phyloP scores from a whole-genome alignment of 192 early-diverging fungal genomes.

The Mycoemilia scoparia region DNA sequence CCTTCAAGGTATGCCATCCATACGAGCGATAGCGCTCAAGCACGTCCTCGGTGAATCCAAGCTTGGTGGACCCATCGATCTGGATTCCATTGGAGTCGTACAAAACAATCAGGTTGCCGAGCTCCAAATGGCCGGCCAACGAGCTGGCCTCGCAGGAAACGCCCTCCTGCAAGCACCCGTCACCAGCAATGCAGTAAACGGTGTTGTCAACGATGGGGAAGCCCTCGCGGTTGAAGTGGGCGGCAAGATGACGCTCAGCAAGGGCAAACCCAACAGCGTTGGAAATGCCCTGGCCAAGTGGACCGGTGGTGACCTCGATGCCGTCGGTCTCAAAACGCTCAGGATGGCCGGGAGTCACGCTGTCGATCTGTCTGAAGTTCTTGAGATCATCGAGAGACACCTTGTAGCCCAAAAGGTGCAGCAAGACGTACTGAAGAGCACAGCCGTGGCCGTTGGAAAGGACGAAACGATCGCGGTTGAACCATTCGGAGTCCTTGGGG shows the following conservation, averaged over 20 bases:
- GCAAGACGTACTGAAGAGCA: conserved; percentile 73
- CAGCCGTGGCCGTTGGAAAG: conserved; percentile 97
- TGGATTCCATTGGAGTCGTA: conserved; percentile 96
- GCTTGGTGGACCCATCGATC: conserved; percentile 72
- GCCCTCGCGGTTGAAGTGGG: conserved; percentile 79
- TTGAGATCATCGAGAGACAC: conserved; percentile 80
- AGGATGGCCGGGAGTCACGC: conserved; percentile 90
- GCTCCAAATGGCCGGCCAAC: conserved; percentile 77
- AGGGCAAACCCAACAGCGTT: conserved; percentile 87
- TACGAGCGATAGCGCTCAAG: conserved; percentile 74
- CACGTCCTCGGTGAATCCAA: conserved; percentile 88
- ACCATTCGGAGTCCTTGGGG: conserved; percentile 79
- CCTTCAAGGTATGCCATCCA: conserved; percentile 72
- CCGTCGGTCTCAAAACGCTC: conserved; percentile 74
- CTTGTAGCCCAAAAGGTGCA: conserved; percentile 80
- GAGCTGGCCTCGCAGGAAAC: conserved; percentile 79
- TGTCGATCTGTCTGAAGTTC: conserved; percentile 64
- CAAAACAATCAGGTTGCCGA: conserved; percentile 84
- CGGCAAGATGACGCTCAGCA: conserved; percentile 71
- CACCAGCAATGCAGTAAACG: conserved; percentile 70
- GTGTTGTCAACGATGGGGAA: conserved; percentile 75
- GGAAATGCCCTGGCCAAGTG: conserved; percentile 82
- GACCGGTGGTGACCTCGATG: conserved; percentile 94
- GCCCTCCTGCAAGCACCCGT: conserved; percentile 98
- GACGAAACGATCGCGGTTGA: conserved; percentile 93